Conservation (phyloP, 2,329 filamentous ascomycete species). For the Cladosporium colombiae region DNA sequence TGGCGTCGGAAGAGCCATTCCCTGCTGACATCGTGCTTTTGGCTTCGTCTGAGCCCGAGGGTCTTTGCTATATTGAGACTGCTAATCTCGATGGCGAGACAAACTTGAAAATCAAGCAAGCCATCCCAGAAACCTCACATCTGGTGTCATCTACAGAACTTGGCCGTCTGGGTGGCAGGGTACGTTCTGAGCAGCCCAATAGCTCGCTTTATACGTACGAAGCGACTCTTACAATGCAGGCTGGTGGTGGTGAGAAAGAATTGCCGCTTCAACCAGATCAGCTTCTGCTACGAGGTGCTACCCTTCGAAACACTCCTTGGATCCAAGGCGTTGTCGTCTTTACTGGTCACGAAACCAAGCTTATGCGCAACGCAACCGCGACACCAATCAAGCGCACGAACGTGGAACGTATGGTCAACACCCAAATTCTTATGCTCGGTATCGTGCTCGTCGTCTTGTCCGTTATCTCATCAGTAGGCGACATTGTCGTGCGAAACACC, state of each 20-base stretch:
- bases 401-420: conserved; percentile 91
- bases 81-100: conserved; percentile 97
- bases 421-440: conserved; percentile 87
- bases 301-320: conserved; percentile 94
- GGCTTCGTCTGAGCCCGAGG: conserved; percentile 94
- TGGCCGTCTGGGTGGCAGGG: conserved; percentile 77
- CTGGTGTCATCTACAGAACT: conserved; percentile 86
- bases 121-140: conserved; percentile 83
- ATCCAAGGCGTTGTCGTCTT: conserved; percentile 95
- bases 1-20: conserved; percentile 93
- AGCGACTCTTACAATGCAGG: conserved; percentile 87
- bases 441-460: conserved; percentile 81
- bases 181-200: conserved; percentile 96
- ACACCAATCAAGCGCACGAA: conserved; percentile 97
- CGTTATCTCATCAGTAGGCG: conserved; percentile 86
- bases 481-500: conserved; percentile 75
- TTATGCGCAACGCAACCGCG: conserved; percentile 97
- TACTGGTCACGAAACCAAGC: conserved; percentile 95
- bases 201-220: conserved; percentile 98
- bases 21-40: conserved; percentile 90
- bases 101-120: conserved; percentile 98
- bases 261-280: conserved; percentile 88
- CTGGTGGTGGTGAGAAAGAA: conserved; percentile 90
- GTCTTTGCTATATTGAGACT: conserved; percentile 97
- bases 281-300: conserved; percentile 87